Conservation (phyloP, 1,284 basidiomycete genomes). For the Ustilago bromivora region DNA sequence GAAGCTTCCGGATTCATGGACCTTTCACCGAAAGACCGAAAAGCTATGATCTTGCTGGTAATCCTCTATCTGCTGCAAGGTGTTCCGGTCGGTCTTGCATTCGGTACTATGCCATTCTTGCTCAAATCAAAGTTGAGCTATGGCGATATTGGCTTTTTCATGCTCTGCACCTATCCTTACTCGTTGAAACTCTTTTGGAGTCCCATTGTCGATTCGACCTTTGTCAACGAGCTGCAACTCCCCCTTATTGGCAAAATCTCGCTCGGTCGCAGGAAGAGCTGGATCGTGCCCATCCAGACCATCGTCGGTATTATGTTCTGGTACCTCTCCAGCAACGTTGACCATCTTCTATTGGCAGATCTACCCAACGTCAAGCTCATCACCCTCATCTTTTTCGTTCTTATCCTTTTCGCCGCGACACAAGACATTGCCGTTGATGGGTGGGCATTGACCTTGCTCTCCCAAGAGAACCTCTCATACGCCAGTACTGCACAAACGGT, state of each 20-base stretch:
- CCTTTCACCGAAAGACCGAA: slow-evolving; percentile 39
- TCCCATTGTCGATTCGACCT: slow-evolving; percentile 94
- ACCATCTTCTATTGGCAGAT: slow-evolving; percentile 84
- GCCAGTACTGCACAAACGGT: slow-evolving; percentile 98
- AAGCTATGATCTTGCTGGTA: slow-evolving; percentile 85
- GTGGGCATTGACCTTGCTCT: slow-evolving; percentile 96
- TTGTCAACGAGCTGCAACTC: slow-evolving; percentile 74
- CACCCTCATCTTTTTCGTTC: slow-evolving; percentile 86
- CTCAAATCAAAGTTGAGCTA: slow-evolving; percentile 94
- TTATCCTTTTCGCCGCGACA: slow-evolving; percentile 92
- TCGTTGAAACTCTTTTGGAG: slow-evolving; percentile 98
- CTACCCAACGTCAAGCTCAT: slow-evolving; percentile 81
- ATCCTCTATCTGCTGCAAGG: slow-evolving; percentile 94
- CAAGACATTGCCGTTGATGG: slow-evolving; percentile 99
- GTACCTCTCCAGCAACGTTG: slow-evolving; percentile 84
- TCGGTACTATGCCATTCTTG: slow-evolving; percentile 94
- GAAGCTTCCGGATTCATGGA: slow-evolving; percentile 54
- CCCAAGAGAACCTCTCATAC: slow-evolving; percentile 93
- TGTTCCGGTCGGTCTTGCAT: slow-evolving; percentile 82
- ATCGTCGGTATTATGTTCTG: slow-evolving; percentile 90
- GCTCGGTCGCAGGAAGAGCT: slow-evolving; percentile 91
- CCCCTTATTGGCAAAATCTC: slow-evolving; percentile 48
- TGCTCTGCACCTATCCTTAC: slow-evolving; percentile 94
- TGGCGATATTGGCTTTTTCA: slow-evolving; percentile 94
- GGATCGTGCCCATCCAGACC: slow-evolving; percentile 97